phyloP scores from a whole-genome alignment of 192 early-diverging fungal genomes.

The Mortierella hygrophila region DNA sequence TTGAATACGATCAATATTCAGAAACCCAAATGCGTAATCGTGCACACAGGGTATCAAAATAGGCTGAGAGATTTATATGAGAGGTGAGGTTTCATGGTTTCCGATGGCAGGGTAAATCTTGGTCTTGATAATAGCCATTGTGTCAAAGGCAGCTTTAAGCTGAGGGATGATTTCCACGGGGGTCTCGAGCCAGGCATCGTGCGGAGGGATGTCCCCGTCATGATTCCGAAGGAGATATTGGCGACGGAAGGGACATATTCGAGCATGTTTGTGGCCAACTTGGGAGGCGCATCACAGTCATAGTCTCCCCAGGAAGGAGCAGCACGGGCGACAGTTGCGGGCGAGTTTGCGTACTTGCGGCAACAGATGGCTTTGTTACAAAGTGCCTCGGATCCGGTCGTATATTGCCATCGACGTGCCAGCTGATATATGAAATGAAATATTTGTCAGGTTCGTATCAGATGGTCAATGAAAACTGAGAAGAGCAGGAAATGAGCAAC shows the following conservation, averaged over 20 bases:
- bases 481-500: neutral
- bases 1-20: no score
- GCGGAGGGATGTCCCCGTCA: conserved; percentile 65
- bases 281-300: conserved; percentile 58
- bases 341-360: conserved; percentile 43
- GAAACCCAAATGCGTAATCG: neutral
- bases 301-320: conserved; percentile 57
- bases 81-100: conserved; percentile 65
- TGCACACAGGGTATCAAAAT: neutral
- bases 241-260: conserved; percentile 40
- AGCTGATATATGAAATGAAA: conserved; percentile 7
- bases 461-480: neutral
- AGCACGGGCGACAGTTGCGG: conserved; percentile 25
- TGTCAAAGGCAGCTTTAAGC: conserved; percentile 45
- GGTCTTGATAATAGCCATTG: conserved; percentile 34
- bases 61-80: conserved; percentile 12
- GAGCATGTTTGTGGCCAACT: conserved; percentile 54
- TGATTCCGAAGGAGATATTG: conserved; percentile 50
- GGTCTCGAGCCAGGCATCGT: conserved; percentile 63
- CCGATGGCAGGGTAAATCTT: conserved; percentile 63
- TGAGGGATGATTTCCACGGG: conserved; percentile 37
- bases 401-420: conserved; percentile 36
- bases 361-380: conserved; percentile 63
- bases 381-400: conserved; percentile 52
- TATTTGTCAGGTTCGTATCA: neutral